These are phyloP conservation scores for Boletus tomentosulus DNA, from an alignment of 768 basidiomycete genomes.

Conservation along the genomic window DNA sequence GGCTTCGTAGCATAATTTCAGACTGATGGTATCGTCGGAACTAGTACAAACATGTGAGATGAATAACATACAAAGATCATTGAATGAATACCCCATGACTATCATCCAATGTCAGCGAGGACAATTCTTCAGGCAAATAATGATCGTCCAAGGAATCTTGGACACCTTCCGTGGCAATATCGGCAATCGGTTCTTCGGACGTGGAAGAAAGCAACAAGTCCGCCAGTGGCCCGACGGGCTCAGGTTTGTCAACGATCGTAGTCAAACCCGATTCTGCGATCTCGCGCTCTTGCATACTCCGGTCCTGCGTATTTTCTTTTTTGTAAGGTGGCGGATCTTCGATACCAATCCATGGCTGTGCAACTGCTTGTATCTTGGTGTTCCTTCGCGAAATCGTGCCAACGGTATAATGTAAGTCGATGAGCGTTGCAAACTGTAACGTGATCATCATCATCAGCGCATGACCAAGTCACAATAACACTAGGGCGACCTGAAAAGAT, in stretches of 20 bases:
- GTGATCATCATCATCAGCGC: background rate
- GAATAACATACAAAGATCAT: background rate
- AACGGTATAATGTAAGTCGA: slow-evolving; percentile 43
- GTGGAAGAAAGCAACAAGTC: background rate
- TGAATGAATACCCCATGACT: slow-evolving; percentile 32
- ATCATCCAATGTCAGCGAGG: slow-evolving; percentile 18
- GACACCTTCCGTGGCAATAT: slow-evolving; percentile 18
- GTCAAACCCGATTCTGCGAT: background rate
- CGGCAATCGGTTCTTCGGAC: slow-evolving; percentile 10
- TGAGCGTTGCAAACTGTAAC: slow-evolving; percentile 41
- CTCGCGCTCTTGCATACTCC: background rate
- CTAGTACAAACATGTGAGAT: slow-evolving; percentile 25
- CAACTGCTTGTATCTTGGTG: background rate
- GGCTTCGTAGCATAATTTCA: slow-evolving; percentile 38
- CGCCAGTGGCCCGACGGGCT: background rate
- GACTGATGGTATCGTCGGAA: slow-evolving; percentile 50
- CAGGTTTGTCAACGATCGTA: slow-evolving; percentile 2
- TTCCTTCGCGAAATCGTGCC: slow-evolving; percentile 17
- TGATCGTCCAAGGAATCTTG: slow-evolving; percentile 17
- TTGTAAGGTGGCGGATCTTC: slow-evolving; percentile 22
- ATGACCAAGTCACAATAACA: background rate
- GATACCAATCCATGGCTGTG: background rate
- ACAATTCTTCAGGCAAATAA: slow-evolving; percentile 20
- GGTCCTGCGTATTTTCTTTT: background rate
- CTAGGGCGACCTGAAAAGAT: slow-evolving; percentile 40